Evolutionary conservation across 139 green algal species (phyloP).

Genomic region (Micromonas commoda): DNA sequence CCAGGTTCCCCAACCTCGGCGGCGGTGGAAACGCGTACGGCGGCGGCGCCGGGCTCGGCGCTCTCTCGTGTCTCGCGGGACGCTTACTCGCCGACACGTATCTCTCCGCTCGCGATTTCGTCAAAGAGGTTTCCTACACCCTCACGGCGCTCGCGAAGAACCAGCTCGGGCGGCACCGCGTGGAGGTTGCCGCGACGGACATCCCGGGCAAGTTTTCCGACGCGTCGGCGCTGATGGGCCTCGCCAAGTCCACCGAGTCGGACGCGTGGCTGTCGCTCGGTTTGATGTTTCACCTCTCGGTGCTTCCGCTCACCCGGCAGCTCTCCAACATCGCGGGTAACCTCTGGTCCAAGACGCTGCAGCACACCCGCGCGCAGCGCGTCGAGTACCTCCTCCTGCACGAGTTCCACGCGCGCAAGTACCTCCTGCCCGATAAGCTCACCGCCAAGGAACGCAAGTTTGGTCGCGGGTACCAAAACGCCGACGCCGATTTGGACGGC

Average conservation of each 20-base stretch:
- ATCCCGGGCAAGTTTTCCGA: conserved; percentile 39
- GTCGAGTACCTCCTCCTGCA: conserved; percentile 98
- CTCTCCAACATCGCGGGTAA: conserved; percentile 72
- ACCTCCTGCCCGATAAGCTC: conserved; percentile 90
- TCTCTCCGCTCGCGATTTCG: conserved; percentile 77
- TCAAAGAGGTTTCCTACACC: conserved; percentile 90
- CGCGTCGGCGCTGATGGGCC: neutral
- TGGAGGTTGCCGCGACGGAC: conserved; percentile 58
- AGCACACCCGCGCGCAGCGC: conserved; percentile 81
- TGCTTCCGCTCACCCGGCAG: conserved; percentile 70
- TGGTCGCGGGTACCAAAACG: neutral
- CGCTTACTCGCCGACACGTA: conserved; percentile 96
- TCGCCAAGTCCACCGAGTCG: conserved; percentile 48
- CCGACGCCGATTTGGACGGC: neutral
- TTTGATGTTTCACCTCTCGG: conserved; percentile 56
- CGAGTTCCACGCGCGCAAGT: conserved; percentile 96
- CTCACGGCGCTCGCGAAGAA: conserved; percentile 68
- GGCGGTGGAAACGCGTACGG: conserved; percentile 70
- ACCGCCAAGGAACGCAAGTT: conserved; percentile 32
- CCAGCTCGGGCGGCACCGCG: conserved; percentile 66
- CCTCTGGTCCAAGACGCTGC: conserved; percentile 71
- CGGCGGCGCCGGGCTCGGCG: conserved; percentile 67
- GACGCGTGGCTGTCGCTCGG: conserved; percentile 90
- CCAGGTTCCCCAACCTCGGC: conserved; percentile 69
- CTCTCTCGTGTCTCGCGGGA: conserved; percentile 61